A percentile compares a stretch with the other conserved stretches of the same genome.
Conservation (phyloP, 164 flowering plant species). For the Annona cherimola region DNA sequence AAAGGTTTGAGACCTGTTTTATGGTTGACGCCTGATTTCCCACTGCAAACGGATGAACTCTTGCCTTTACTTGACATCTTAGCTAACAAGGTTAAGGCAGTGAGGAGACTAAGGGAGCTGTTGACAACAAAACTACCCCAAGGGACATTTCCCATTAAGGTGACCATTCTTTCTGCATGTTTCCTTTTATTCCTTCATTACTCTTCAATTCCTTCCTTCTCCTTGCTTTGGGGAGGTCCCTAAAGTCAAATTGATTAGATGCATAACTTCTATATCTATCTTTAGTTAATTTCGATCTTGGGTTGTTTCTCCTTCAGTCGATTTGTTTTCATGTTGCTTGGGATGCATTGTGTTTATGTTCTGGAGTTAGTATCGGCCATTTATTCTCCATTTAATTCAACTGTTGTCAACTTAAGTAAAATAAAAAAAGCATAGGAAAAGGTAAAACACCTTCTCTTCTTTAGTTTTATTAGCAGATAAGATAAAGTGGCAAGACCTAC, state of each 20-base stretch:
- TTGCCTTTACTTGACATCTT: constrained; percentile 92
- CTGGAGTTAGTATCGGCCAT: no score
- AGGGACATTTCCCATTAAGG: constrained; percentile 97
- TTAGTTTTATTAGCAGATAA: no score
- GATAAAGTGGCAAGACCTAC: no score
- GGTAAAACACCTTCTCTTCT: no score
- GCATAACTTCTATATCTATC: no score
- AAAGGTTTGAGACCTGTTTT: constrained; percentile 94
- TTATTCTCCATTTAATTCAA: no score
- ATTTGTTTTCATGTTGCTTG: neutral
- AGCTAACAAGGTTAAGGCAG: constrained; percentile 96
- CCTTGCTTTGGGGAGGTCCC: neutral
- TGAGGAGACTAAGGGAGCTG: constrained; percentile 93
- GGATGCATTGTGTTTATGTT: neutral
- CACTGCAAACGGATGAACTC: constrained; percentile 88
- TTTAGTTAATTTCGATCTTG: neutral
- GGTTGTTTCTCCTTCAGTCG: neutral
- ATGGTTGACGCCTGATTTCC: constrained; percentile 96
- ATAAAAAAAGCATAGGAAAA: no score
- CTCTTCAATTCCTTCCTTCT: neutral
- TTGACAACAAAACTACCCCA: constrained; percentile 87
- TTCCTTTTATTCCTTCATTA: neutral
- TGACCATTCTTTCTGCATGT: constrained; percentile 22
- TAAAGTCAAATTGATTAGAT: neutral
- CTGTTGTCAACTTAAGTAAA: no score